Conservation (phyloP, 768 basidiomycete genomes). For the Mycena belliarum region DNA sequence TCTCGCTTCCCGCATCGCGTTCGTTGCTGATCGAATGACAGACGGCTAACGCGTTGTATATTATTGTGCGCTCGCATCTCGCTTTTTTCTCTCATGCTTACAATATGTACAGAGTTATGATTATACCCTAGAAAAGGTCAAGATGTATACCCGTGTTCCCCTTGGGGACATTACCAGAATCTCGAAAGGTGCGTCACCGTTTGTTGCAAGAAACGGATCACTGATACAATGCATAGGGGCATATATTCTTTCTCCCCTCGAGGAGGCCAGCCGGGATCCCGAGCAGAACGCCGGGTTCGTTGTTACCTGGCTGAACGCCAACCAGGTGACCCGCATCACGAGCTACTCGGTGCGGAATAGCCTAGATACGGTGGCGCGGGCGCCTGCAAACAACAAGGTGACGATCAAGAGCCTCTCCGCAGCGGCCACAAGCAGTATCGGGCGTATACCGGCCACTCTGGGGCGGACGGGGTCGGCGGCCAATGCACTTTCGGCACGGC, state of each 20-base stretch:
- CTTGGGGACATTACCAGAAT: slow-evolving; percentile 77
- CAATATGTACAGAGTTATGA: slow-evolving; percentile 73
- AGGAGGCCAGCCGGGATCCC: slow-evolving; percentile 88
- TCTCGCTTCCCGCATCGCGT: not conserved
- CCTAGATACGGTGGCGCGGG: slow-evolving; percentile 32
- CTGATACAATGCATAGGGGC: slow-evolving; percentile 59
- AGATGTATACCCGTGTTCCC: slow-evolving; percentile 86
- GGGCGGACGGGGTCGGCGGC: slow-evolving; percentile 8
- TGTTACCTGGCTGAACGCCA: slow-evolving; percentile 72
- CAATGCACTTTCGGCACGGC: slow-evolving; percentile 35
- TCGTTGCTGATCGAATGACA: slow-evolving; percentile 17
- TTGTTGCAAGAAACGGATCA: not conserved
- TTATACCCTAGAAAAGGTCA: slow-evolving; percentile 90
- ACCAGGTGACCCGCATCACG: slow-evolving; percentile 73
- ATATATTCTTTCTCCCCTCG: slow-evolving; percentile 91
- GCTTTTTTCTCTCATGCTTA: slow-evolving; percentile 6
- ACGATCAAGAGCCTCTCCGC: slow-evolving; percentile 21
- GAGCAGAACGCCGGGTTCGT: slow-evolving; percentile 87
- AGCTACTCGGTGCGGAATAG: slow-evolving; percentile 87
- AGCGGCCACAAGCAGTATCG: slow-evolving; percentile 20
- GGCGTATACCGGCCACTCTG: slow-evolving; percentile 17
- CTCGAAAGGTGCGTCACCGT: slow-evolving; percentile 60
- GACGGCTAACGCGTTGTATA: slow-evolving; percentile 61
- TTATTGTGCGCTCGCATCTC: slow-evolving; percentile 59
- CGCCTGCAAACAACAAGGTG: slow-evolving; percentile 3